Evolutionary conservation across 2,329 filamentous ascomycete genomes (phyloP), one percentile per base, ranked within the genome.

Genomic region (Huntiella abstrusa): DNA sequence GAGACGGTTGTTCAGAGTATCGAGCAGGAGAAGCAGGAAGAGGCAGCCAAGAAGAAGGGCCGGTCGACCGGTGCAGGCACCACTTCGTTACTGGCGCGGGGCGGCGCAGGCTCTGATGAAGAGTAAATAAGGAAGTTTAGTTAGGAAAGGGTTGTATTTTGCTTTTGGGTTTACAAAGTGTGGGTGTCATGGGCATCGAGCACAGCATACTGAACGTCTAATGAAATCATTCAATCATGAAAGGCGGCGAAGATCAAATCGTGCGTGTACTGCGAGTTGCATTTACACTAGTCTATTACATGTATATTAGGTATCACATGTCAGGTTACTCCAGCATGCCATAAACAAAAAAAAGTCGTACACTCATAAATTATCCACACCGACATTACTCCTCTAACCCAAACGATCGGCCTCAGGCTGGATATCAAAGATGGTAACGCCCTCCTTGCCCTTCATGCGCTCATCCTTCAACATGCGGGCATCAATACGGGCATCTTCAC

Each of bases 21-120:
- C 63, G 93, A 98, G 70, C 83, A 87, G 57, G 92, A 98, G 74
- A 98, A 98, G 75, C 87, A 94, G 61, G 91, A 96, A 64, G 91
- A 98, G 69, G 88, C 88, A 17, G 85, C 84, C 36, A 94, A 86
- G 74, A 94, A 94, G 80, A 92, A 94, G 78, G 81, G 83, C 49
- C 71, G 79, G 55, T 73, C 75, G 51, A 73, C 77, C n/a, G 79
- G 77, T 49, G 75, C 72, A 43, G 78, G 77, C 41, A 77, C 66
- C 54, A 77, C 83, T 13, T 73, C 83, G 38, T 85, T 91, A 57
- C 69, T 83, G 58, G 86, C 83, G 63, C 67, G 77, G 67, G 63
- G 67, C 47, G 62, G 64, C 28, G 46, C 46, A 15, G 48, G 46
- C 28, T 50, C 43, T 35, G 41, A 36, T 36, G 17, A 33, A 19